Percentiles rank a stretch among this genome's conserved stretches.
These are phyloP conservation scores for Collybia mongolica DNA, from an alignment of 768 basidiomycete genomes.

Conservation along the genomic window DNA sequence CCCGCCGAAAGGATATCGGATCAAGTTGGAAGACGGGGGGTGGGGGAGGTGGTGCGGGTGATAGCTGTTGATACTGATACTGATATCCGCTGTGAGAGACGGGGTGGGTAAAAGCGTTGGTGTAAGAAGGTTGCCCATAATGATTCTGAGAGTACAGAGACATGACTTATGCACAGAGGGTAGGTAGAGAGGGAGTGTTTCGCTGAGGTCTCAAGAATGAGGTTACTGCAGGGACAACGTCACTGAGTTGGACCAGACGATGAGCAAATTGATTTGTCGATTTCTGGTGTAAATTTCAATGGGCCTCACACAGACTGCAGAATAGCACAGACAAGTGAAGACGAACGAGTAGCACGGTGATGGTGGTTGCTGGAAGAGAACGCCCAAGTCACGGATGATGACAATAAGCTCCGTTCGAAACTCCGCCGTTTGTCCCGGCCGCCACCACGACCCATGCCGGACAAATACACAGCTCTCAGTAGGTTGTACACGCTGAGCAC, in stretches of 20 bases:
- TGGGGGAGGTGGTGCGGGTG: constrained; percentile 38
- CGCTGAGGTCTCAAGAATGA: constrained; percentile 15
- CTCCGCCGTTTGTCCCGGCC: constrained; percentile 24
- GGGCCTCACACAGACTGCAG: constrained; percentile 48
- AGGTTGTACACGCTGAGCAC: too few species aligned
- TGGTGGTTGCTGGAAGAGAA: constrained; percentile 37
- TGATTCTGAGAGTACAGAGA: constrained; percentile 64
- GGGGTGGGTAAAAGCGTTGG: constrained; percentile 46
- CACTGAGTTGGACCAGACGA: too few species aligned
- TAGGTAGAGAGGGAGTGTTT: background rate
- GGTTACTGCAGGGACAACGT: constrained; percentile 10
- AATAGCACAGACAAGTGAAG: constrained; percentile 27
- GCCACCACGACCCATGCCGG: background rate
- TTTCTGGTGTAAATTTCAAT: constrained; percentile 35
- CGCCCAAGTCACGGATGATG: constrained; percentile 13
- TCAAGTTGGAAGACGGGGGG: constrained; percentile 50
- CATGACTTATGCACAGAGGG: constrained; percentile 41
- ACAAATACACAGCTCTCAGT: too few species aligned
- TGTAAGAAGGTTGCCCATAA: constrained; percentile 59
- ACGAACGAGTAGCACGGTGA: constrained; percentile 33
- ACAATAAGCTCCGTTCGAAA: constrained; percentile 24
- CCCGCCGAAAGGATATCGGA: constrained; percentile 73
- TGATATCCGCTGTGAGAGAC: constrained; percentile 40
- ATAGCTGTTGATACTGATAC: constrained; percentile 41
- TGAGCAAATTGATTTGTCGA: constrained; percentile 1